Base-by-base conservation (phyloP, 2,329 filamentous ascomycete genomes). In the Berkeleyomyces basicola region DNA sequence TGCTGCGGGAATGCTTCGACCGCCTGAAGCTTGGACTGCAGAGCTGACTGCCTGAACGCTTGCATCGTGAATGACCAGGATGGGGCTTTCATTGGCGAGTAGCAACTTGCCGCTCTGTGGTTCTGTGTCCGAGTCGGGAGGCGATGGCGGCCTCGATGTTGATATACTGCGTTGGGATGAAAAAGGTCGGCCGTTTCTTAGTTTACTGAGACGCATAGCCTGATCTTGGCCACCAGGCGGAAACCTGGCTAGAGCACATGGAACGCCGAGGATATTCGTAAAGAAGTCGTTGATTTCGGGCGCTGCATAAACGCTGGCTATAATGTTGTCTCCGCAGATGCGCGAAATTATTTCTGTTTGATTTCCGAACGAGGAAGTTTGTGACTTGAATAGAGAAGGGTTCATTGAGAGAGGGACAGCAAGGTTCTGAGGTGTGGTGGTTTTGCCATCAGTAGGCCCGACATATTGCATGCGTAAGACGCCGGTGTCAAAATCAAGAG, bases 41-140 rank as follows among this genome's bases (percentile, higher is more conserved):
- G 9, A 42, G 33, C 61, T 97, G 6, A 97, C 74, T 1, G 79
- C 80, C 57, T 88, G 84, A 58, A 97, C 80, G 67, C 90, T 96
- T 7, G 87, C 84, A 61, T 83, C 80, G 23, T 88, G 90, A 63
- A 97, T 85, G 57, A 89, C 82, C 0, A 99, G 79, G 53, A 99
- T 95, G 0, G 93, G 92, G 61, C 90, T 95, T 72, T 97, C 93
- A 71, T 99, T 99, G 33, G 91, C 88, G 2, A 99, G 76, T 0
- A 93, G 75, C 42, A 97, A 90, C 3, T 84, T 79, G 71, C 61
- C 72, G 2, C 63, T 37, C 70, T 55, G 67, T 69, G 14, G 64
- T 68, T 83, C 77, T 36, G 74, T 75, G 65, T 82, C 82, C 0
- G 82, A 85, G 59, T 84, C 81, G 1, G 79, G 78, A 7, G 79